A percentile compares a stretch with the other conserved stretches of the same genome.
Conservation (phyloP, 1,284 basidiomycete genomes). For the Pseudozyma thailandica region DNA sequence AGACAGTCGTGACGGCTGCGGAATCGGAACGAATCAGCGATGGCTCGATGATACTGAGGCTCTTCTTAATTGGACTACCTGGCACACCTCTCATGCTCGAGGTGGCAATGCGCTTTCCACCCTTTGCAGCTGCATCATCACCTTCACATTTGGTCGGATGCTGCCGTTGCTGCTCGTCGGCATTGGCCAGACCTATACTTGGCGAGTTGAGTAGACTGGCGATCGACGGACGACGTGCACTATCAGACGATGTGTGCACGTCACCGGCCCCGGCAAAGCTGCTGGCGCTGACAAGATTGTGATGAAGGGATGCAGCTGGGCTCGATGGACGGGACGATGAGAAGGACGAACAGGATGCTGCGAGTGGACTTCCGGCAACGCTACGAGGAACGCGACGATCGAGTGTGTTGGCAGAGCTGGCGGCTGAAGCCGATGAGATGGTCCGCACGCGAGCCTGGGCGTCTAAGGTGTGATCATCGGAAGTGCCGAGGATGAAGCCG, state of each 20-base stretch:
- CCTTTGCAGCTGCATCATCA: neutral
- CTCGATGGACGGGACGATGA: slow-evolving; percentile 10
- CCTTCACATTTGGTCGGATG: neutral
- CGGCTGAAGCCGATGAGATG: slow-evolving; percentile 11
- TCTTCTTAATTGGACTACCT: slow-evolving; percentile 14
- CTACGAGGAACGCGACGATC: slow-evolving; percentile 17
- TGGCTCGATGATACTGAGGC: neutral
- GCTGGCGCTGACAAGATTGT: neutral
- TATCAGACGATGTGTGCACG: neutral
- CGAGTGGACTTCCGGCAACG: slow-evolving; percentile 19
- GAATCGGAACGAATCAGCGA: neutral
- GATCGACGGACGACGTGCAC: slow-evolving; percentile 4
- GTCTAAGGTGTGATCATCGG: slow-evolving; percentile 9
- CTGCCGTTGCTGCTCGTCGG: neutral
- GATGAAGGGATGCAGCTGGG: slow-evolving; percentile 3
- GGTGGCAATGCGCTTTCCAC: slow-evolving; percentile 14
- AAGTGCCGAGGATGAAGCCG: slow-evolving; percentile 5
- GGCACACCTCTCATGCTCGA: slow-evolving; percentile 28
- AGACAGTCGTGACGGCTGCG: neutral
- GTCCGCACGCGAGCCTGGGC: slow-evolving; percentile 4
- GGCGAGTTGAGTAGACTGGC: slow-evolving; percentile 14
- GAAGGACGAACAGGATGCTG: slow-evolving; percentile 3
- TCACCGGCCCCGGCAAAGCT: slow-evolving; percentile 2
- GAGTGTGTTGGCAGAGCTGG: neutral
- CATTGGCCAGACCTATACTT: neutral